phyloP scores from a whole-genome alignment of 495 filamentous ascomycete genomes.

The Oleoguttula mirabilis region DNA sequence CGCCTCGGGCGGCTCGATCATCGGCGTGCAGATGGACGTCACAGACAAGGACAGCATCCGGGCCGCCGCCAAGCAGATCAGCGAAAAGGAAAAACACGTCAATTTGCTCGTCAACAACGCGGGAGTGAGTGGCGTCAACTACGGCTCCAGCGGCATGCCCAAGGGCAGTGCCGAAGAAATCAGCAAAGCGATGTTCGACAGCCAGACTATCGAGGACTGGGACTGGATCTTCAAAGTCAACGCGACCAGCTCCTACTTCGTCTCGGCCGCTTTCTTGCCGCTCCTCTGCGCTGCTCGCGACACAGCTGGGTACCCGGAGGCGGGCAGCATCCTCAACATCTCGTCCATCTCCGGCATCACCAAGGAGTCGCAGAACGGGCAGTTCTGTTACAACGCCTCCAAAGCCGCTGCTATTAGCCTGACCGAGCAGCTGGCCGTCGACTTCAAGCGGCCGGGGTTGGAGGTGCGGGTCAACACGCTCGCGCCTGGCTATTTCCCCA shows the following conservation, averaged over 20 bases:
- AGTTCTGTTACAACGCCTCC: constrained; percentile 39
- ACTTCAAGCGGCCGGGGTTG: constrained; percentile 29
- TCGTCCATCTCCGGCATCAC: constrained; percentile 41
- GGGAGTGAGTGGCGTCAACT: constrained; percentile 25
- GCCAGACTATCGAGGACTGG: constrained; percentile 32
- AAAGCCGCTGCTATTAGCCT: constrained; percentile 40
- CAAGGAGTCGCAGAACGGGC: constrained; percentile 35
- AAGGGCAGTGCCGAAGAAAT: constrained; percentile 22
- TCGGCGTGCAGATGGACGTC: constrained; percentile 26
- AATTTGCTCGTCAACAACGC: constrained; percentile 31
- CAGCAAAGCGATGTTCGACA: constrained; percentile 31
- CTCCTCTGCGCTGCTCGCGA: constrained; percentile 35
- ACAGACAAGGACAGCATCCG: constrained; percentile 31
- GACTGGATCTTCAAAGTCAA: constrained; percentile 35
- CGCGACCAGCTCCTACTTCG: constrained; percentile 39
- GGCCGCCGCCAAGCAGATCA: constrained; percentile 27
- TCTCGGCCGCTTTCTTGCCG: constrained; percentile 41
- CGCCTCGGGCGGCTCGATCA: constrained; percentile 15
- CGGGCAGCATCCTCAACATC: constrained; percentile 38
- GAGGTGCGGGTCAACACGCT: constrained; percentile 33
- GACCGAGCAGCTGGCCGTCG: constrained; percentile 36
- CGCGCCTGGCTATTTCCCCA: constrained; percentile 47
- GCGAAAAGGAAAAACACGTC: constrained; percentile 21
- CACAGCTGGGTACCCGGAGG: constrained; percentile 32
- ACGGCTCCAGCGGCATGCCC: constrained; percentile 29